These are phyloP conservation scores for Acorus gramineus DNA, from an alignment of 106 monocot genomes.

Conservation along the genomic window DNA sequence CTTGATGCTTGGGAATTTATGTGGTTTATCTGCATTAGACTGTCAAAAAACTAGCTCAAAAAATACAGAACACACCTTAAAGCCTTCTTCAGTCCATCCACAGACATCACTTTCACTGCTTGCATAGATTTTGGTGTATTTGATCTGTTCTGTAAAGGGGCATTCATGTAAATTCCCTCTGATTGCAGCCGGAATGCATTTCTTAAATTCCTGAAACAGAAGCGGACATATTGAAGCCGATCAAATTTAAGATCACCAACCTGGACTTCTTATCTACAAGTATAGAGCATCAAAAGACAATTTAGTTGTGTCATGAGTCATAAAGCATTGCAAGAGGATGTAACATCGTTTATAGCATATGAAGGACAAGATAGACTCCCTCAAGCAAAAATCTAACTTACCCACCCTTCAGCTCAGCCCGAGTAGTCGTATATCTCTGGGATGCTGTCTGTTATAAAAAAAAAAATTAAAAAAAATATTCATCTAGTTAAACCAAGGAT, in stretches of 20 bases:
- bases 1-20: no score
- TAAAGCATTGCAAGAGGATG: no score
- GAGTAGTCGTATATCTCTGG: constrained; percentile 51
- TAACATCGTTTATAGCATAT: not conserved
- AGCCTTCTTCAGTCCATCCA: constrained; percentile 76
- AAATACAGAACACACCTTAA: constrained; percentile 44
- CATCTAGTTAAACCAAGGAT: not conserved
- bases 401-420: constrained; percentile 93
- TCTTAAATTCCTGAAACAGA: constrained; percentile 49
- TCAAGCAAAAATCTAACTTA: constrained; percentile 19
- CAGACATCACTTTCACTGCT: constrained; percentile 61
- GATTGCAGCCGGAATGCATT: constrained; percentile 36
- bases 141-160: constrained; percentile 39
- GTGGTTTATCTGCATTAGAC: no score
- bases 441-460: constrained; percentile 37
- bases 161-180: constrained; percentile 74
- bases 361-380: not conserved
- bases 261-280: no score
- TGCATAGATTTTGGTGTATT: constrained; percentile 29
- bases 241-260: no score
- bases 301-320: no score
- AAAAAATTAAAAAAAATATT: constrained; percentile 4
- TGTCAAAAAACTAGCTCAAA: no score
- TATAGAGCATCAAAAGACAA: no score
- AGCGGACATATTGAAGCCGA: no score